These are phyloP conservation scores for Exophiala spinifera DNA, from an alignment of 2,329 filamentous ascomycete genomes.

Conservation along the genomic window DNA sequence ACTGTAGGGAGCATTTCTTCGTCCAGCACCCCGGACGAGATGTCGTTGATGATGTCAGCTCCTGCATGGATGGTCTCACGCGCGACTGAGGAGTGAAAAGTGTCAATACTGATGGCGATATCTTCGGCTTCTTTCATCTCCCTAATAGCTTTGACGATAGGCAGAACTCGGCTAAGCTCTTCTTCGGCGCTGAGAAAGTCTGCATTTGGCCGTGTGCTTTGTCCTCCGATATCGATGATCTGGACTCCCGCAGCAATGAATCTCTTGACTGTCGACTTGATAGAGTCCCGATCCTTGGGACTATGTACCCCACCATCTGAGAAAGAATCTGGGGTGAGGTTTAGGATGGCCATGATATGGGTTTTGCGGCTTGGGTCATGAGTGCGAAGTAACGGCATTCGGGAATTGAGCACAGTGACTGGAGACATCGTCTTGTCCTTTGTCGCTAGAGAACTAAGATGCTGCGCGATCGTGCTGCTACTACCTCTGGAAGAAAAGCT, in stretches of 20 bases:
- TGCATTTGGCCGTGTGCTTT: conserved; percentile 81
- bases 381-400: conserved; percentile 56
- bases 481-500: conserved; percentile 8
- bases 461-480: conserved; percentile 11
- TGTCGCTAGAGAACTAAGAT: conserved; percentile 43
- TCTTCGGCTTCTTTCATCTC: conserved; percentile 54
- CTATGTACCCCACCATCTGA: conserved; percentile 77
- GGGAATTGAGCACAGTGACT: conserved; percentile 39
- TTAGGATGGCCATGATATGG: conserved; percentile 88
- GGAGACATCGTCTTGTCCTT: conserved; percentile 33
- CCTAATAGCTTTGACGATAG: conserved; percentile 72
- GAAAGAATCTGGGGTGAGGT: conserved; percentile 94
- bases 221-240: conserved; percentile 89
- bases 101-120: conserved; percentile 83
- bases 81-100: conserved; percentile 82
- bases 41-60: conserved; percentile 91
- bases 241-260: conserved; percentile 70
- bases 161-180: conserved; percentile 74
- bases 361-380: conserved; percentile 59
- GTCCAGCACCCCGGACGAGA: conserved; percentile 79
- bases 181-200: conserved; percentile 66
- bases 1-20: conserved; percentile 76
- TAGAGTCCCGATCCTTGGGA: conserved; percentile 43
- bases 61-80: conserved; percentile 71
- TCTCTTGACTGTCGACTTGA: conserved; percentile 57